Evolutionary conservation across 1,284 basidiomycete species (phyloP).

Genomic region (Leccinum subatratum): DNA sequence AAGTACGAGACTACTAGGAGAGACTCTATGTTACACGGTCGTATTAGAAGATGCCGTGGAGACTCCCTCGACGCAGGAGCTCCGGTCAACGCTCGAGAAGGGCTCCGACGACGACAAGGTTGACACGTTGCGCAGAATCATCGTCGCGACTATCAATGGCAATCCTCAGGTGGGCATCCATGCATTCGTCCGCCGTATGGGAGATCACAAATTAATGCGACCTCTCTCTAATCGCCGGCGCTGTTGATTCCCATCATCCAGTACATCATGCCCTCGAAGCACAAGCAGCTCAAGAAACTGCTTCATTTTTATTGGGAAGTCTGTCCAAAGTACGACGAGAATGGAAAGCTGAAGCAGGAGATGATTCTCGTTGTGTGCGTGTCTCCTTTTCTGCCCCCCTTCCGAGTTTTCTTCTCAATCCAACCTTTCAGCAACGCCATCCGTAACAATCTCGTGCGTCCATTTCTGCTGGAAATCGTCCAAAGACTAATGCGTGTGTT

Average conservation of each 20-base stretch:
- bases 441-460: slow-evolving; percentile 86
- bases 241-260: slow-evolving; percentile 99
- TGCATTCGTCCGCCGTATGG: slow-evolving; percentile 4
- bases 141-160: slow-evolving; percentile 93
- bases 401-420: slow-evolving; percentile 11
- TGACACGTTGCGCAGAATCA: slow-evolving; percentile 94
- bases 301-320: slow-evolving; percentile 99
- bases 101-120: slow-evolving; percentile 97
- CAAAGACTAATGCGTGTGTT: background rate
- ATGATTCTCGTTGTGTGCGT: slow-evolving; percentile 98
- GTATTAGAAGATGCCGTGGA: slow-evolving; percentile 77
- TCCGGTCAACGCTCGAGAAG: slow-evolving; percentile 86
- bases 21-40: slow-evolving; percentile 80
- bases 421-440: slow-evolving; percentile 76
- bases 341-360: slow-evolving; percentile 97
- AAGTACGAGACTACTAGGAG: too few species aligned
- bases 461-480: background rate
- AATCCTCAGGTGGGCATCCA: slow-evolving; percentile 63
- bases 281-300: slow-evolving; percentile 98
- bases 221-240: slow-evolving; percentile 53
- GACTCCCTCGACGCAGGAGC: slow-evolving; percentile 76
- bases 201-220: slow-evolving; percentile 7
- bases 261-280: slow-evolving; percentile 82
- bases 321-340: slow-evolving; percentile 96
- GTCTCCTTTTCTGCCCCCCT: background rate